A percentile compares a stretch with the other conserved stretches of the same genome.
These are phyloP conservation scores for Backusella sp. DNA, from an alignment of 192 early-diverging fungal species.

Conservation along the genomic window DNA sequence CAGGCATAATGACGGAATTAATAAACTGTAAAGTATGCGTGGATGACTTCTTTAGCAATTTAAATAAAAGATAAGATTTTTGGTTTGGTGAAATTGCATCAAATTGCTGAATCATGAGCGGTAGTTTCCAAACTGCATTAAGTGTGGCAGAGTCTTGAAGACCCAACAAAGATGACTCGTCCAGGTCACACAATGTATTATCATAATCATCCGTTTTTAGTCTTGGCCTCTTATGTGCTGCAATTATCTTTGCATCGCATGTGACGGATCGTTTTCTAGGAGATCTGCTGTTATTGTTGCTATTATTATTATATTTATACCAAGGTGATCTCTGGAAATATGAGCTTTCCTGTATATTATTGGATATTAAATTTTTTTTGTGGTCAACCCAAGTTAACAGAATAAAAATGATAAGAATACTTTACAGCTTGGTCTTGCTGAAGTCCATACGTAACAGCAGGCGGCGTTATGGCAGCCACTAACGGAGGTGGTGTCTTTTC, in stretches of 20 bases:
- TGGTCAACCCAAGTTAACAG: neutral
- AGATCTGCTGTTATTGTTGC: neutral
- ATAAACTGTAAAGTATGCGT: slow-evolving; percentile 87
- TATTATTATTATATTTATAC: neutral
- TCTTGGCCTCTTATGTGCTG: slow-evolving; percentile 12
- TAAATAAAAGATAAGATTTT: slow-evolving; percentile 87
- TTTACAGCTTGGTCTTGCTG: neutral
- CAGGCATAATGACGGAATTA: slow-evolving; percentile 84
- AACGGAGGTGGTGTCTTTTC: neutral
- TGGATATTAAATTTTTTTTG: neutral
- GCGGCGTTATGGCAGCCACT: neutral
- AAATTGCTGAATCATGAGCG: slow-evolving; percentile 50
- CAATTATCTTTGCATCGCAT: slow-evolving; percentile 10
- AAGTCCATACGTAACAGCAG: neutral
- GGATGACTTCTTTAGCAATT: slow-evolving; percentile 82
- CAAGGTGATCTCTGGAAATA: neutral
- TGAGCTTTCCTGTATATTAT: neutral
- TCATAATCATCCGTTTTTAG: neutral
- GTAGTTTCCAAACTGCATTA: slow-evolving; percentile 10
- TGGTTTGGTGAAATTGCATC: slow-evolving; percentile 72
- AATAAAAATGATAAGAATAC: neutral
- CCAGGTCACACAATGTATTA: neutral
- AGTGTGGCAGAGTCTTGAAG: slow-evolving; percentile 1
- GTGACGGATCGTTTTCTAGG: slow-evolving; percentile 22
- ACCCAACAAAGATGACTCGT: neutral